These are phyloP conservation scores for Lomentospora prolificans DNA, from an alignment of 2,329 filamentous ascomycete species.

Conservation along the genomic window DNA sequence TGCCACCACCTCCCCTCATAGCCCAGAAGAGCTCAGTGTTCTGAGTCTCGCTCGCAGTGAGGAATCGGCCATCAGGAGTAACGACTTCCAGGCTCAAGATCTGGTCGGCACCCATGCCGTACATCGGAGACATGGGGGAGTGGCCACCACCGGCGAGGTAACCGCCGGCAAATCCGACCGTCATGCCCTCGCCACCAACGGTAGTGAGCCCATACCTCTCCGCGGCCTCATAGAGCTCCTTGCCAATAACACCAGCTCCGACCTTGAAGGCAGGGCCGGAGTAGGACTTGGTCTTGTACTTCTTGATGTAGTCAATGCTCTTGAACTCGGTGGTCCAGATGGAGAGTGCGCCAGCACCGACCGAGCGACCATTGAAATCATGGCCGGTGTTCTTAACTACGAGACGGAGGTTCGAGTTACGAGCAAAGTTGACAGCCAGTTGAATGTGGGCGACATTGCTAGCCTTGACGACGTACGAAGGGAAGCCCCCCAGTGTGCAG, in stretches of 20 bases:
- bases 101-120: conserved; percentile 44
- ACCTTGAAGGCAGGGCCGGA: conserved; percentile 41
- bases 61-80: conserved; percentile 32
- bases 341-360: conserved; percentile 23
- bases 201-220: conserved; percentile 34
- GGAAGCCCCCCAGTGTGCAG: conserved; percentile 34
- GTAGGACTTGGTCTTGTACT: conserved; percentile 20
- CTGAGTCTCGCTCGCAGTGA: conserved; percentile 28
- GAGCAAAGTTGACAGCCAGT: conserved; percentile 25
- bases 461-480: conserved; percentile 27
- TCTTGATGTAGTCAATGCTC: conserved; percentile 15
- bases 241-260: conserved; percentile 42
- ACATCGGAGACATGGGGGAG: conserved; percentile 38
- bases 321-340: conserved; percentile 31
- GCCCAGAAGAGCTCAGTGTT: conserved; percentile 41
- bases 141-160: conserved; percentile 53
- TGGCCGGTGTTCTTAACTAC: conserved; percentile 24
- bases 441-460: conserved; percentile 19
- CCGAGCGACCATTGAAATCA: conserved; percentile 25
- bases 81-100: conserved; percentile 38
- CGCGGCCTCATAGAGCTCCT: conserved; percentile 41
- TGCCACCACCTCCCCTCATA: conserved; percentile 38
- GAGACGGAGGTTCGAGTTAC: conserved; percentile 25
- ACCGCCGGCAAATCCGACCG: conserved; percentile 50
- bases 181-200: conserved; percentile 42